phyloP scores from a whole-genome alignment of 129 eudicot species.

The Silybum marianum region DNA sequence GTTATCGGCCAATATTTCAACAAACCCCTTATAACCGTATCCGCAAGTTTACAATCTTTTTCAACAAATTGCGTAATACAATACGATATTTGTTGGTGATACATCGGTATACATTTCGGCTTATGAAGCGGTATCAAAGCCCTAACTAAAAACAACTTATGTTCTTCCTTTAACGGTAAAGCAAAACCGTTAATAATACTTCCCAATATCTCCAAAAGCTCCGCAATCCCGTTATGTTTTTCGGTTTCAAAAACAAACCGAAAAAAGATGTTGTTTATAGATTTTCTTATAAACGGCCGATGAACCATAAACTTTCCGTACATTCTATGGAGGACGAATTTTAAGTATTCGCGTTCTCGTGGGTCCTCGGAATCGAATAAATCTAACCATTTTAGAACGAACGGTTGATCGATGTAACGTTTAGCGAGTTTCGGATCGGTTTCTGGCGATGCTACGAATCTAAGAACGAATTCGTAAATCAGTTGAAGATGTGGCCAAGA shows the following conservation, averaged over 20 bases:
- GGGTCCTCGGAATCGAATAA: slow-evolving; percentile 77
- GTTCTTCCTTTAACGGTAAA: slow-evolving; percentile 74
- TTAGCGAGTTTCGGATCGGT: slow-evolving; percentile 76
- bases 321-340: slow-evolving; percentile 66
- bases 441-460: slow-evolving; percentile 75
- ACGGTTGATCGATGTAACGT: slow-evolving; percentile 58
- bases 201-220: slow-evolving; percentile 69
- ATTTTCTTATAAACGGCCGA: slow-evolving; percentile 71
- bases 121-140: slow-evolving; percentile 76
- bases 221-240: slow-evolving; percentile 76
- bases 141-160: slow-evolving; percentile 67
- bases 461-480: slow-evolving; percentile 59
- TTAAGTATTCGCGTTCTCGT: slow-evolving; percentile 68
- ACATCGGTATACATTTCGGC: slow-evolving; percentile 68
- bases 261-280: slow-evolving; percentile 66
- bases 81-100: slow-evolving; percentile 77
- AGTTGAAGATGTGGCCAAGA: slow-evolving; percentile 71
- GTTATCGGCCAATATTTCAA: slow-evolving; percentile 78
- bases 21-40: slow-evolving; percentile 75
- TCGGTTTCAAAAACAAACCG: slow-evolving; percentile 71
- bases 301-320: slow-evolving; percentile 90
- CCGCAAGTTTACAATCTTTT: slow-evolving; percentile 76
- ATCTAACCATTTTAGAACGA: slow-evolving; percentile 57
- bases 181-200: slow-evolving; percentile 82
- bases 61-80: slow-evolving; percentile 77